A percentile compares a stretch with the other conserved stretches of the same genome.
Conservation (phyloP, 176 grass and related monocot genomes). For the Musa beccarii region DNA sequence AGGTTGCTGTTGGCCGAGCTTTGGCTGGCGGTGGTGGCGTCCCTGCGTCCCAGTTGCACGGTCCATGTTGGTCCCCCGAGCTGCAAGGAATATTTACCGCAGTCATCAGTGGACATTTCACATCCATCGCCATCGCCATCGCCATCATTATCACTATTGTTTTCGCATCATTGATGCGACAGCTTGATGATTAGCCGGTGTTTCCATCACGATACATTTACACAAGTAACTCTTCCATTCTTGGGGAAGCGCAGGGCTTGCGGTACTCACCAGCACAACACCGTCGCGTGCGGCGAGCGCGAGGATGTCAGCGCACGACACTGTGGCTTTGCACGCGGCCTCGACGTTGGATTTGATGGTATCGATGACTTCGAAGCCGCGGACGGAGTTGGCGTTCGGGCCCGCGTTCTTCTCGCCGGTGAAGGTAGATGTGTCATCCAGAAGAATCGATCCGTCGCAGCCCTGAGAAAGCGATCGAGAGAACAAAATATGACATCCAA, state of each 20-base stretch:
- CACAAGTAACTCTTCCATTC: too few relatives aligned
- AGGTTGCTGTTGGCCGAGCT: slow-evolving; percentile 6
- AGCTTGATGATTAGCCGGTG: too few relatives aligned
- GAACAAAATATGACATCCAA: too few relatives aligned
- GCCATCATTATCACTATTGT: too few relatives aligned
- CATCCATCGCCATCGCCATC: too few relatives aligned
- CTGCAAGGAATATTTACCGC: not conserved
- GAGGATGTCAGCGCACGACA: slow-evolving; percentile 14
- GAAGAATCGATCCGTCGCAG: slow-evolving; percentile 67
- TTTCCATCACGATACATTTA: too few relatives aligned
- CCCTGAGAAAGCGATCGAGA: slow-evolving; percentile 28
- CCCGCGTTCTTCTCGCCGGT: slow-evolving; percentile 71
- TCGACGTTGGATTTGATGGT: slow-evolving; percentile 70
- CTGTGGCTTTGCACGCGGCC: slow-evolving; percentile 39
- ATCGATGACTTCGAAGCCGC: slow-evolving; percentile 80
- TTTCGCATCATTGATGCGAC: too few relatives aligned
- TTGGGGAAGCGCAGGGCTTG: not conserved
- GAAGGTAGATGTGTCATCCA: slow-evolving; percentile 45
- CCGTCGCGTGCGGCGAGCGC: slow-evolving; percentile 8
- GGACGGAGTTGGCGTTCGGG: slow-evolving; percentile 55
- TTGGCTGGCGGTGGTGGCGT: slow-evolving; percentile 6
- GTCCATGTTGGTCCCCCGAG: slow-evolving; percentile 5
- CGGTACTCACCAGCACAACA: slow-evolving; percentile 16
- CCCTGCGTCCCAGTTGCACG: slow-evolving; percentile 6
- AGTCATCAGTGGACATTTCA: too few relatives aligned